Conservation (phyloP, 208 protist species). For the Polymyxa betae region DNA sequence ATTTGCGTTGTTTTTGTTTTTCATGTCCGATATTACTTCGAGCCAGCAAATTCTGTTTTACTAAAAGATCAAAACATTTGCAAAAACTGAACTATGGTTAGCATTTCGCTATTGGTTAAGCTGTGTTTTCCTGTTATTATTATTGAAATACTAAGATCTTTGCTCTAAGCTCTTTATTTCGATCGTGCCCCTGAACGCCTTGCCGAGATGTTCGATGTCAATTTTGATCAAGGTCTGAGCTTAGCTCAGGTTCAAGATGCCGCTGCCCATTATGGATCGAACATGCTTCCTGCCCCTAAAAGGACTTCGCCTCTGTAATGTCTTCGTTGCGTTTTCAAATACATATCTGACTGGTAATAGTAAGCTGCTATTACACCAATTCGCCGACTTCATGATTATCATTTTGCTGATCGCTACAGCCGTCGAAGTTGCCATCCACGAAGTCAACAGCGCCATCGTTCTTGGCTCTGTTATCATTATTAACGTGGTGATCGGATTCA, state of each 20-base stretch:
- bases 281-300: not conserved
- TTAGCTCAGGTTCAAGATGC: not conserved
- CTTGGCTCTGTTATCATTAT: slow-evolving; percentile 88
- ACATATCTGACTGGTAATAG: not conserved
- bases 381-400: slow-evolving; percentile 83
- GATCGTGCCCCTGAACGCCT: not conserved
- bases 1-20: too few relatives aligned
- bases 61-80: too few relatives aligned
- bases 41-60: too few relatives aligned
- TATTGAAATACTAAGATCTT: not conserved
- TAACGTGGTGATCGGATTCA: slow-evolving; percentile 87
- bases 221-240: not conserved
- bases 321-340: not conserved
- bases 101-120: not conserved
- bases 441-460: slow-evolving; percentile 81
- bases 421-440: slow-evolving; percentile 77
- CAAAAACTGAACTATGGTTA: too few relatives aligned
- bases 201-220: not conserved
- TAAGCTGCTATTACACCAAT: slow-evolving; percentile 70
- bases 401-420: slow-evolving; percentile 81
- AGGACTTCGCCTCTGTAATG: not conserved
- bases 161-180: slow-evolving; percentile 12
- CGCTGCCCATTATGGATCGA: not conserved
- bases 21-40: too few relatives aligned
- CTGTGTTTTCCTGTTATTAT: not conserved